phyloP scores from a whole-genome alignment of 2,329 filamentous ascomycete species.

The Colletotrichum siamense region DNA sequence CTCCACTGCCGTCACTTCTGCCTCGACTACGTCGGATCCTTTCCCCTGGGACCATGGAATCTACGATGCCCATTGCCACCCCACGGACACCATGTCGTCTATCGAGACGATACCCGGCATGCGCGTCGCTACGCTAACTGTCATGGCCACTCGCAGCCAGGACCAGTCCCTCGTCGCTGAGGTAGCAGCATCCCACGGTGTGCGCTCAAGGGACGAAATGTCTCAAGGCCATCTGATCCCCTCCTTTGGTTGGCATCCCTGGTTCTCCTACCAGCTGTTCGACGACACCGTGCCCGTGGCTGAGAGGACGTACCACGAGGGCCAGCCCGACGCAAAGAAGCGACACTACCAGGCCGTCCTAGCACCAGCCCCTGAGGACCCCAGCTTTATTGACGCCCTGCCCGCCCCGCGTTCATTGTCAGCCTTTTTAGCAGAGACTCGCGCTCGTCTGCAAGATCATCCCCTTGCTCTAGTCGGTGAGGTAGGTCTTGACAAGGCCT shows the following conservation, averaged over 20 bases:
- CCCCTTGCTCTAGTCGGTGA: conserved; percentile 76
- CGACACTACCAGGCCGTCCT: conserved; percentile 73
- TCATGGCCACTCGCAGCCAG: conserved; percentile 79
- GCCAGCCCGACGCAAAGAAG: conserved; percentile 42
- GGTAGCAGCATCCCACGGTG: conserved; percentile 61
- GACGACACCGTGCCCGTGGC: conserved; percentile 51
- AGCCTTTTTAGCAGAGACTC: conserved; percentile 61
- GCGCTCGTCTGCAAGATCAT: conserved; percentile 57
- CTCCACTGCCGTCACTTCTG: not conserved
- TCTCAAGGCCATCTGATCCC: conserved; percentile 53
- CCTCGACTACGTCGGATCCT: conserved; percentile 22
- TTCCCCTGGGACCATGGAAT: conserved; percentile 76
- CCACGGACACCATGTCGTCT: conserved; percentile 76
- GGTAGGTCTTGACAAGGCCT: conserved; percentile 78
- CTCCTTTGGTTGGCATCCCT: conserved; percentile 88
- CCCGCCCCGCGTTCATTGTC: conserved; percentile 67
- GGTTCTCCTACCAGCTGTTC: conserved; percentile 82
- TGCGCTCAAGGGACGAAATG: conserved; percentile 35
- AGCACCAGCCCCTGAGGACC: conserved; percentile 48
- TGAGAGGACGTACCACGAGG: conserved; percentile 40
- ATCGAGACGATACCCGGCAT: conserved; percentile 65
- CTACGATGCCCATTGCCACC: conserved; percentile 84
- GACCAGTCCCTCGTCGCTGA: conserved; percentile 76
- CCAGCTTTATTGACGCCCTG: conserved; percentile 52
- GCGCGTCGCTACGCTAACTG: conserved; percentile 69